Evolutionary conservation across 1,284 basidiomycete genomes (phyloP).

Genomic region (Mycosarcoma mackinlayi): DNA sequence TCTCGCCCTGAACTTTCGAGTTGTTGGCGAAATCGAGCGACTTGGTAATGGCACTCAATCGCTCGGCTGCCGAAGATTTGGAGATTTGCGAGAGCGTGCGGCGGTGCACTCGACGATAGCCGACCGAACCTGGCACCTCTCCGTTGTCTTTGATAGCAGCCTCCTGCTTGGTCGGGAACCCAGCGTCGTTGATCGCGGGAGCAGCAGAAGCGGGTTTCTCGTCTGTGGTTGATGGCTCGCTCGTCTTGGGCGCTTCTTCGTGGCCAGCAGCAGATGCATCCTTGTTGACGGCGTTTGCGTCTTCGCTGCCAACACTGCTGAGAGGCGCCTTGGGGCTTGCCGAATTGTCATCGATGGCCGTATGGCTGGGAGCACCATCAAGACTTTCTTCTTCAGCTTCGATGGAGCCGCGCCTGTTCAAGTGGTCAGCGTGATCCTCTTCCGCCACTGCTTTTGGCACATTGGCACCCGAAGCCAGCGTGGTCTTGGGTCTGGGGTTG

Average conservation of each 20-base stretch:
- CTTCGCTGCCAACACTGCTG: conserved; percentile 24
- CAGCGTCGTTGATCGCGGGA: conserved; percentile 21
- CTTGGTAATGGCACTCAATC: conserved; percentile 59
- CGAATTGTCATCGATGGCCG: conserved; percentile 27
- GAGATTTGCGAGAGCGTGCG: conserved; percentile 59
- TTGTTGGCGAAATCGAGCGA: conserved; percentile 66
- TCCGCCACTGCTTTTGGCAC: conserved; percentile 55
- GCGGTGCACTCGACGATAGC: conserved; percentile 50
- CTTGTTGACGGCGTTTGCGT: conserved; percentile 6
- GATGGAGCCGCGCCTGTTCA: conserved; percentile 18
- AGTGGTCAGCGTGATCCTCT: conserved; percentile 33
- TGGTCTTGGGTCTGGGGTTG: conserved; percentile 43
- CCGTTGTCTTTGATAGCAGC: conserved; percentile 15
- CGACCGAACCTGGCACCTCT: conserved; percentile 52
- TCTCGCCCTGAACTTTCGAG: conserved; percentile 64
- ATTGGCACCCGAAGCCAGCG: conserved; percentile 34
- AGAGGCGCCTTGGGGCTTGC: conserved; percentile 8
- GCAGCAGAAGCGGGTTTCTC: conserved; percentile 5
- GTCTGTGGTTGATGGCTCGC: neutral
- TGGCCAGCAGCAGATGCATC: neutral
- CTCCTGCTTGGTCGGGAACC: conserved; percentile 8
- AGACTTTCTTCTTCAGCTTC: conserved; percentile 32
- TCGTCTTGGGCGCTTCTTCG: neutral
- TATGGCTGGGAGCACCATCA: conserved; percentile 30
- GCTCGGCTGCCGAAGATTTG: conserved; percentile 53